A percentile compares a stretch with the other conserved stretches of the same genome.
These are phyloP conservation scores for Salix exigua DNA, from an alignment of 345 rosid species.

Conservation along the genomic window DNA sequence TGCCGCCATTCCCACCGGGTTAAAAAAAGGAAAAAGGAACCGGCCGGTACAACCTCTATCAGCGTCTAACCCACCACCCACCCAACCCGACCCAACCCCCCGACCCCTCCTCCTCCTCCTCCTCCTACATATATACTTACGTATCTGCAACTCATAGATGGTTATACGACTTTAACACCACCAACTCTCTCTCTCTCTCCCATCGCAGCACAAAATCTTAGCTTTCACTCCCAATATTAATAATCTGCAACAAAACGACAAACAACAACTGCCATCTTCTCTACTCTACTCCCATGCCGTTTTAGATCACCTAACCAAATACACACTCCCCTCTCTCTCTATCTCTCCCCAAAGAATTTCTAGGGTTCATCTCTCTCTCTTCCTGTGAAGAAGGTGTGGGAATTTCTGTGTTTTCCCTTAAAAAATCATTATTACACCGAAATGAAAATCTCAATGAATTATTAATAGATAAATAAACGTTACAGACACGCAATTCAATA, in stretches of 20 bases:
- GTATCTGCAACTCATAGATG: background rate
- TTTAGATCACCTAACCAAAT: slow-evolving; percentile 7
- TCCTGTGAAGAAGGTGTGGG: background rate
- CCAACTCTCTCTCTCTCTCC: background rate
- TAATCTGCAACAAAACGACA: background rate
- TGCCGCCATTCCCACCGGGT: too few species aligned
- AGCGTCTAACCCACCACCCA: background rate
- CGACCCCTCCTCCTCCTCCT: background rate
- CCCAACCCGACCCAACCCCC: background rate
- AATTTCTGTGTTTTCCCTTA: background rate
- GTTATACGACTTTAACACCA: background rate
- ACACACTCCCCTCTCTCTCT: background rate
- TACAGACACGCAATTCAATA: background rate
- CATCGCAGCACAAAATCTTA: background rate
- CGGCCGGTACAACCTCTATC: background rate
- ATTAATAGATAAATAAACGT: background rate
- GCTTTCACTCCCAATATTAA: background rate
- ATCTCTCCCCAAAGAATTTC: background rate
- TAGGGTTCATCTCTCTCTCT: background rate
- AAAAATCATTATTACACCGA: background rate
- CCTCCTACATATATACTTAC: background rate
- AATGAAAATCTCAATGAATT: background rate
- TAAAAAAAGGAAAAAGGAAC: background rate
- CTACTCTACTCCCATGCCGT: background rate
- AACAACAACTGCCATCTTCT: background rate